Conservation (phyloP, 2,329 filamentous ascomycete genomes). For the Talaromyces sp. region DNA sequence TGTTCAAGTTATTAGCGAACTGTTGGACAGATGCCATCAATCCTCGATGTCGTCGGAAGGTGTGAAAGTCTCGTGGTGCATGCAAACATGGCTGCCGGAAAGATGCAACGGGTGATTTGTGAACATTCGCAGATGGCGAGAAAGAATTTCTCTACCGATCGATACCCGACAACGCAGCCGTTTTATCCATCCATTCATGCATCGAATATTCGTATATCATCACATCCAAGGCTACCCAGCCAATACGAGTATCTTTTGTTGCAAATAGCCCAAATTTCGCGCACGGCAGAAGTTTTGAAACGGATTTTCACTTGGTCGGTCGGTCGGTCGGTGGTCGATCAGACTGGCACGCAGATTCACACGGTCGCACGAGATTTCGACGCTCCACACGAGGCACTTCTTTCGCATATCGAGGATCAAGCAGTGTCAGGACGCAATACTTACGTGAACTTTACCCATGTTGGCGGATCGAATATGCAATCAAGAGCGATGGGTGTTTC, state of each 20-base stretch:
- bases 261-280: not conserved
- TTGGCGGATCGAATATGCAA: constrained; percentile 5
- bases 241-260: not conserved
- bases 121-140: not conserved
- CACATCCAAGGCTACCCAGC: not conserved
- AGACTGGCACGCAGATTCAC: not conserved
- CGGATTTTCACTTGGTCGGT: not conserved
- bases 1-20: not conserved
- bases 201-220: not conserved
- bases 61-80: constrained; percentile 21
- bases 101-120: not conserved
- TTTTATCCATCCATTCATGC: not conserved
- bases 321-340: not conserved
- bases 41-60: not conserved
- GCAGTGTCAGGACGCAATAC: not conserved
- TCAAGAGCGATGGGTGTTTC: not conserved
- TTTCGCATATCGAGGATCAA: not conserved
- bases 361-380: not conserved
- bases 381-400: not conserved
- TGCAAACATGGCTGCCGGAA: constrained; percentile 64
- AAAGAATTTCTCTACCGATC: not conserved
- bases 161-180: not conserved
- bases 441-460: constrained; percentile 14
- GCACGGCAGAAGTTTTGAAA: not conserved
- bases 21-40: not conserved